Conservation (phyloP, 2,329 filamentous ascomycete species). For the Arthrobotrys sinensis region DNA sequence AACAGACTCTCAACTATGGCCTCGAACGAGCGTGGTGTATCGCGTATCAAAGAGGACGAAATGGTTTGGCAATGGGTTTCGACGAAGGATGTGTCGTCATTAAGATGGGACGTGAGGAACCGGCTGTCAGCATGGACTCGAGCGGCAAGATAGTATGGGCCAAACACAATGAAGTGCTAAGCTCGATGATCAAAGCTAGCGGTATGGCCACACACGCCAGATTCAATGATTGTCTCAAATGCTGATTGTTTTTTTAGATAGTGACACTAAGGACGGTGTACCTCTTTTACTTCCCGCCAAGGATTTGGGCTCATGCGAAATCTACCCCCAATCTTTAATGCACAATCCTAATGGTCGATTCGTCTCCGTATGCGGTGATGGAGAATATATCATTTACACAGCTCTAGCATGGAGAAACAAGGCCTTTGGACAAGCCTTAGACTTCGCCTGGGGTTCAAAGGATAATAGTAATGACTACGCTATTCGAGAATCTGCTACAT, state of each 20-base stretch:
- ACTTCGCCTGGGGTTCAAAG: slow-evolving; percentile 97
- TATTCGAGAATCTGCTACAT: slow-evolving; percentile 92
- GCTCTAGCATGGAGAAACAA: slow-evolving; percentile 97
- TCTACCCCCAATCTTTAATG: slow-evolving; percentile 93
- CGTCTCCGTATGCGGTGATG: slow-evolving; percentile 91
- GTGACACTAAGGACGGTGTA: slow-evolving; percentile 86
- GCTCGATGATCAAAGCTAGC: slow-evolving; percentile 92
- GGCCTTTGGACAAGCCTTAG: slow-evolving; percentile 92
- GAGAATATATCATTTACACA: slow-evolving; percentile 99
- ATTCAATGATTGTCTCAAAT: slow-evolving; percentile 12
- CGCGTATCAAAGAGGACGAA: slow-evolving; percentile 92
- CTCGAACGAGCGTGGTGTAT: slow-evolving; percentile 98
- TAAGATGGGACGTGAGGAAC: slow-evolving; percentile 97
- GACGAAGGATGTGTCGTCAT: slow-evolving; percentile 98
- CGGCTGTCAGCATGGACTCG: slow-evolving; percentile 95
- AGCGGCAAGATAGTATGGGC: slow-evolving; percentile 98
- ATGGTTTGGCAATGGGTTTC: slow-evolving; percentile 94
- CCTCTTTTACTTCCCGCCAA: slow-evolving; percentile 90
- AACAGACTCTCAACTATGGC: slow-evolving; percentile 96
- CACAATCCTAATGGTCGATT: slow-evolving; percentile 97
- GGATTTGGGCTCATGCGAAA: slow-evolving; percentile 94
- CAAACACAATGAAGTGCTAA: slow-evolving; percentile 93
- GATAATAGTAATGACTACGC: slow-evolving; percentile 99
- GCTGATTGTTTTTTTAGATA: slow-evolving; percentile 71
- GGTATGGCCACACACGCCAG: slow-evolving; percentile 67